Base-by-base conservation (phyloP, 768 basidiomycete species). In the Pleurotus giganteus region DNA sequence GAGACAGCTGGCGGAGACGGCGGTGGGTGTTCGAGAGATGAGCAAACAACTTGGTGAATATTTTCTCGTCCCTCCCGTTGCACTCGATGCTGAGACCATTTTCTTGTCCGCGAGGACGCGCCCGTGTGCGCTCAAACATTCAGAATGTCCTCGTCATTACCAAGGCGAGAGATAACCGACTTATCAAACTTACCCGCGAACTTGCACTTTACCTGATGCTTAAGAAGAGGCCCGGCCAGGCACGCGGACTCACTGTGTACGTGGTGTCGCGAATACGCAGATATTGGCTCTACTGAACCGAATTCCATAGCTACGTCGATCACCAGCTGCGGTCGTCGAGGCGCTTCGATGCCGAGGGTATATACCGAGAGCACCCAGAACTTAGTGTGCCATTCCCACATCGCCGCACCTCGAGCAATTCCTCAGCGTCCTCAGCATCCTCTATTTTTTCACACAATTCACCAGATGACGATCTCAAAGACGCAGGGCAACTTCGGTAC, bases 21-120 rank as follows among this genome's bases (percentile, higher is more conserved):
- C 97, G 15, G 91, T 94, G 11, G 90, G 94, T 34, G 97, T 99
- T 9, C 82, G 97, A 45, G 97, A 99, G 72, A 95, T 98, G 94
- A 96, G 94, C 83, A 96, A 96, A 70, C 92, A 96, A 69, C 86
- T 99, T 15, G 97, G 96, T 93, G 62, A 65, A 80, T 73, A 26
- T 31, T 58, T 45, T 39, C 51, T 32, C 15, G 39, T 52, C 46
- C 31, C 50, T 46, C 46, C 39, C 47, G 36, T 47, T 26, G 31
- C 44, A 34, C 29, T 36, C 42, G 19, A 28, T 26, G 29, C 32
- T 23, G 32, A 41, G 34, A 29, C 29, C 46, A 31, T 49, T 50
- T 47, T 41, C 23, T 52, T 50, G 59, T 21, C 32, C 27, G 43
- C 31, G 63, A 98, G 95, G 96, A 51, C 89, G 96, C 53, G 94